Conservation (phyloP, 2,329 filamentous ascomycete genomes). For the Aspergillus sp. region DNA sequence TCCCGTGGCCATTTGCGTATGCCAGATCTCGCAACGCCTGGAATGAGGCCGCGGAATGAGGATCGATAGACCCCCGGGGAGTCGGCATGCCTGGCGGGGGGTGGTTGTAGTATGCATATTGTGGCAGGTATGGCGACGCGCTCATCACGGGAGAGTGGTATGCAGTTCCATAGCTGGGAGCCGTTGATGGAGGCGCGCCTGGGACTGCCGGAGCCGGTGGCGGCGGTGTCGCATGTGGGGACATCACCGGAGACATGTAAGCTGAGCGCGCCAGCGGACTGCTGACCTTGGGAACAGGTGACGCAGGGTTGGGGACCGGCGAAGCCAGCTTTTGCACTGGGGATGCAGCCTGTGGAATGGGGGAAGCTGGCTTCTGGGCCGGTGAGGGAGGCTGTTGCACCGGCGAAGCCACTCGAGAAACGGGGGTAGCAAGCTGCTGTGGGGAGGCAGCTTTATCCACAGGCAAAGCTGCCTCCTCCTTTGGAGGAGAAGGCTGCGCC, state of each 20-base stretch:
- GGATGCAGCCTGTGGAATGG: conserved; percentile 10
- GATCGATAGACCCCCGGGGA: conserved; percentile 29
- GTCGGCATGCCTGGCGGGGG: conserved; percentile 25
- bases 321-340: conserved; percentile 18
- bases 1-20: conserved; percentile 17
- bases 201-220: conserved; percentile 14
- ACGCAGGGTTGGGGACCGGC: conserved; percentile 24
- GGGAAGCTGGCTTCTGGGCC: conserved; percentile 9
- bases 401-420: conserved; percentile 12
- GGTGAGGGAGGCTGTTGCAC: conserved; percentile 10
- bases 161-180: conserved; percentile 27
- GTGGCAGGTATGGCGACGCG: conserved; percentile 29
- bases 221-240: conserved; percentile 30
- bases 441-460: conserved; percentile 1
- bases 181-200: conserved; percentile 17
- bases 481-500: neutral
- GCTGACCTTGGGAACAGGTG: conserved; percentile 31
- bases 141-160: conserved; percentile 38
- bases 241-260: conserved; percentile 39
- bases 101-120: conserved; percentile 30
- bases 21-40: conserved; percentile 30
- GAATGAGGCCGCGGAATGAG: conserved; percentile 30
- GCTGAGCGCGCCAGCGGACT: conserved; percentile 34
- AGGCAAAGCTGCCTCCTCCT: conserved; percentile 1
- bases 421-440: conserved; percentile 8